Conservation (phyloP, 805 yeast genomes). For the Priceomyces fermenticarens region DNA sequence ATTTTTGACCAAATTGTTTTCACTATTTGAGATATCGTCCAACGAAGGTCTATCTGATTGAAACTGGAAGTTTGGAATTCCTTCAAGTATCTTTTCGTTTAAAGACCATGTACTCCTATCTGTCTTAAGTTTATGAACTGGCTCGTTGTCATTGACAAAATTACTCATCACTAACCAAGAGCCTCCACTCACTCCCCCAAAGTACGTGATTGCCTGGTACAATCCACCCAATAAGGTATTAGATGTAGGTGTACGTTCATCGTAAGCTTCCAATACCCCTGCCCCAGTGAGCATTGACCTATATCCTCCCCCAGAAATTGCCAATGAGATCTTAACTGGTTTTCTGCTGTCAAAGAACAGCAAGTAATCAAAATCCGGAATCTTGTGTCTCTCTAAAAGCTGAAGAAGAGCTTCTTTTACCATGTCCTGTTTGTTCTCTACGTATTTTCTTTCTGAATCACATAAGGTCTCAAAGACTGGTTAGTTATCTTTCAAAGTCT, state of each 20-base stretch:
- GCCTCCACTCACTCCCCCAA: constrained; percentile 71
- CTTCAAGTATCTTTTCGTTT: constrained; percentile 49
- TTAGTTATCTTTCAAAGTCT: background rate
- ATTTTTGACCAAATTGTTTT: background rate
- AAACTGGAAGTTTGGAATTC: constrained; percentile 53
- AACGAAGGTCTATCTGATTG: background rate
- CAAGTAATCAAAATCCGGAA: constrained; percentile 31
- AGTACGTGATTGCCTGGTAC: constrained; percentile 51
- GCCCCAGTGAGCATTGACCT: constrained; percentile 60
- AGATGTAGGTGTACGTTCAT: constrained; percentile 38
- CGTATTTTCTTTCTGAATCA: constrained; percentile 22
- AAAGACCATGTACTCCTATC: constrained; percentile 38
- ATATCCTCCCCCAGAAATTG: constrained; percentile 53
- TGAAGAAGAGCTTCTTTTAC: constrained; percentile 26
- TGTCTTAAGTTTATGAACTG: constrained; percentile 20
- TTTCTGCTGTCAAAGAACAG: constrained; percentile 14
- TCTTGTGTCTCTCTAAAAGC: constrained; percentile 25
- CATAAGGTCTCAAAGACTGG: constrained; percentile 10
- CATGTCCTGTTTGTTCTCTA: constrained; percentile 22
- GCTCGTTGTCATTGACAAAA: constrained; percentile 28
- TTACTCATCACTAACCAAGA: constrained; percentile 61
- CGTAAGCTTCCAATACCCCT: constrained; percentile 53
- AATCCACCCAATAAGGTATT: constrained; percentile 44
- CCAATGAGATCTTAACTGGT: constrained; percentile 33
- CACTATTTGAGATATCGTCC: background rate